Evolutionary conservation across 2,329 filamentous ascomycete genomes (phyloP).

Genomic region (Paecilomyces dactylethromorphus): DNA sequence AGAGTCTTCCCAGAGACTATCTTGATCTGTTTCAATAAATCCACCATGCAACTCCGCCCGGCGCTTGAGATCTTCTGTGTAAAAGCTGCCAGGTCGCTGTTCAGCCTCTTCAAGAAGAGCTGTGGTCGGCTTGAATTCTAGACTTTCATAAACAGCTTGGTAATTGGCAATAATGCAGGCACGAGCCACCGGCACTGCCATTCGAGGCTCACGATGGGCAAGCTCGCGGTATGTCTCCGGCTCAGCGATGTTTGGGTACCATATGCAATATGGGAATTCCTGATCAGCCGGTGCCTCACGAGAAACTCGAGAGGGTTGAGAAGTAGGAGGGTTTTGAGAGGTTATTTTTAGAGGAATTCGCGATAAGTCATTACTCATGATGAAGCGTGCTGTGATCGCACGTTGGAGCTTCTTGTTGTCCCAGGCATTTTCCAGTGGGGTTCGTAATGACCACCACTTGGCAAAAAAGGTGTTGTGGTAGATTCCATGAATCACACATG

Average conservation of each 20-base stretch:
- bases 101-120: no score
- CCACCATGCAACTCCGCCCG: no score
- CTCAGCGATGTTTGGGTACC: not conserved
- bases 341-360: not conserved
- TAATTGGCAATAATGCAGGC: not conserved
- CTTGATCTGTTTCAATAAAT: no score
- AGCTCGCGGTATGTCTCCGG: not conserved
- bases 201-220: not conserved
- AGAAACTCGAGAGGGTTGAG: no score
- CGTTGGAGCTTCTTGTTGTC: not conserved
- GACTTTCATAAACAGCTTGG: not conserved
- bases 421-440: not conserved
- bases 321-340: not conserved
- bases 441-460: not conserved
- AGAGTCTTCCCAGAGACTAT: no score
- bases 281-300: no score
- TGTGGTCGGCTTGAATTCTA: no score
- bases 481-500: not conserved
- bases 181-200: not conserved
- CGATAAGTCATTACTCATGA: not conserved
- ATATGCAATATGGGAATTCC: not conserved
- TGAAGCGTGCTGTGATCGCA: not conserved
- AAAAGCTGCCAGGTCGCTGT: no score
- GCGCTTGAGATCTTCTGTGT: no score
- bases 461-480: not conserved